Evolutionary conservation across 208 protist species (phyloP), one percentile per base, ranked within the genome.

Genomic region (Endotrypanum monterogeii): DNA sequence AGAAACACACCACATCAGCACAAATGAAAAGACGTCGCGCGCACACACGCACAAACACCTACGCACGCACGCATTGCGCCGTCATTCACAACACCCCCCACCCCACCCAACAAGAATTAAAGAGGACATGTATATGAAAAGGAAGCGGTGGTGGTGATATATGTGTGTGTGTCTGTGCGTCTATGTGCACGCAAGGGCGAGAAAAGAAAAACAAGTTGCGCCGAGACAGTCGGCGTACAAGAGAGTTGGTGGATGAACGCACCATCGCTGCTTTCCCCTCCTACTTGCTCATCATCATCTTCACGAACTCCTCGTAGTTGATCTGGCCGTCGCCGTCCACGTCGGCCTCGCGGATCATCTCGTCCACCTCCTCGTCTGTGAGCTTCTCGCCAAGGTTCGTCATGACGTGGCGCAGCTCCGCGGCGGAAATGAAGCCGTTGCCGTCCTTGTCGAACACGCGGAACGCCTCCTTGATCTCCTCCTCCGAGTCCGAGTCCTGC

Each of bases 391-490:
- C 97, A 56, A 99, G 81, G 80, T 98, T 97, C 63, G 95, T 98
- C 87, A 99, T 95, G 58, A 99, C 90, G 84, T 98, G 95, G 80
- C 95, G 88, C 51, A 99, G 86, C 88, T 99, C 97, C 56, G 92
- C 94, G 66, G 96, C 95, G 32, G 89, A 96, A 84, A 99, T 98
- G 74, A 91, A 95, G 61, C 97, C 97, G 79, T 97, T 96, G 72
- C 91, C 93, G 75, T 98, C 96, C 83, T 97, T 97, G 88, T 99
- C 97, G 71, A 99, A 98, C n/a, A 99, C 94, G 62, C 89, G 83
- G 89, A 99, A 99, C 51, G 96, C 97, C 86, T 99, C 96, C 76
- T 94, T 92, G 82, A 99, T 96, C 81, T 98, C 96, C 82, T 99
- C 95, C 81, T 98, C 94, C 67, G 88, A 96, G 80, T 98, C 96